These are phyloP conservation scores for Malassezia equina DNA, from an alignment of 1,284 basidiomycete genomes.

Conservation along the genomic window DNA sequence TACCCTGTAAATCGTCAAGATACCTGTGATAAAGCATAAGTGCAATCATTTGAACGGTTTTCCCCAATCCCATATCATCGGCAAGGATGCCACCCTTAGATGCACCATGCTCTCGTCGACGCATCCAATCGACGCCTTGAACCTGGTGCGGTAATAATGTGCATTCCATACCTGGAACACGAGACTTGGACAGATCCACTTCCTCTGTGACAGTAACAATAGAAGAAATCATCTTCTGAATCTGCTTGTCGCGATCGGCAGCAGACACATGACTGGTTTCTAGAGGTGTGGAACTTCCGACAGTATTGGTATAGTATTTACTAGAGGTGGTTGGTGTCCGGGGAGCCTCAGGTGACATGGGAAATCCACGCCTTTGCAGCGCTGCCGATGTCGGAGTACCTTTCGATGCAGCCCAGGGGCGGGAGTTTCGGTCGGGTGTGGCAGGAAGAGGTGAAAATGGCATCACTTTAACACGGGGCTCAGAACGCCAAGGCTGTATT, in stretches of 20 bases:
- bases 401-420: neutral
- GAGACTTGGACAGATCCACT: constrained; percentile 16
- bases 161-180: constrained; percentile 52
- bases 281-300: neutral
- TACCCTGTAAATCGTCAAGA: neutral
- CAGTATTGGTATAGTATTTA: neutral
- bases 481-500: constrained; percentile 13
- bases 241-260: constrained; percentile 31
- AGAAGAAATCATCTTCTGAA: constrained; percentile 27
- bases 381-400: neutral
- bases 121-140: constrained; percentile 76
- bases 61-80: constrained; percentile 59
- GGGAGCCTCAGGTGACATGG: neutral
- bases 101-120: constrained; percentile 62
- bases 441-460: constrained; percentile 1
- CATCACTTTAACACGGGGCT: constrained; percentile 12
- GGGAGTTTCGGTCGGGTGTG: neutral
- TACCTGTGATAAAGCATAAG: constrained; percentile 57
- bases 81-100: constrained; percentile 77
- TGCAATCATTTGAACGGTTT: constrained; percentile 81
- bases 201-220: constrained; percentile 31
- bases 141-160: constrained; percentile 75
- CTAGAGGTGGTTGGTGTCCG: neutral
- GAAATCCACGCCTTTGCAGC: neutral
- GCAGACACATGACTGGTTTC: constrained; percentile 17